Base-by-base conservation (phyloP, 257 asterid genomes). In the Scutellaria baicalensis region DNA sequence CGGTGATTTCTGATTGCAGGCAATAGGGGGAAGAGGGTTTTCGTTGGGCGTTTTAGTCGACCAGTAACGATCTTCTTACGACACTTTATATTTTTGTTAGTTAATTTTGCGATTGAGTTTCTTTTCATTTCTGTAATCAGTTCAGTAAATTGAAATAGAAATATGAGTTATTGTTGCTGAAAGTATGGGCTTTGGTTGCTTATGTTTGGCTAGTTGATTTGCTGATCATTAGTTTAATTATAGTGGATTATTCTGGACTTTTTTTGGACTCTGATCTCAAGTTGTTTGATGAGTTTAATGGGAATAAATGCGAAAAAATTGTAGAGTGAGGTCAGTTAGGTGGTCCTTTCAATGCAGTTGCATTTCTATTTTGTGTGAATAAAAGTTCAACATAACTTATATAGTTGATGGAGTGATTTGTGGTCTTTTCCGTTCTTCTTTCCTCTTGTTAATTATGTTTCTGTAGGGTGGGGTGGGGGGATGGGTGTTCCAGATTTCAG, bases 1-100 rank as follows among this genome's bases (percentile, higher is more conserved):
- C 51, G 58, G 12, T 4, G 23, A 23, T 71, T 78, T 55, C 20
- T 59, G 9, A 69, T 69, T 66, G 80, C 83, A 75, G 88, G 73
- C 68, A 62, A 47, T 66, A 59, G 69, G 48, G 76, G 12, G 42
- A 49, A 33, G 47, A 31, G 71, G 68, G 71, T 47, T 59, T 59
- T 39, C 58, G 54, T 40, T 63, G 39, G 75, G 66, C 52, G 68
- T 73, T 58, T 70, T 51, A 68, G 45, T 66, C 77, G 70, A 64
- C 35, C 40, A 10, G 82, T 78, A 80, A 33, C 56, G 35, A 62
- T 66, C 67, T 40, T 68, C 33, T 10, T n/a, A 35, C 47, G 4
- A 16, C 56, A n/a, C 61, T 43, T 64, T 47, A 6, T 42, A 13
- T 59, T 2, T 18, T 38, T 23, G 9, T 55, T 16, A 39, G 35